phyloP scores from a whole-genome alignment of 164 flowering plant species.

The Umbilicus rupestris region DNA sequence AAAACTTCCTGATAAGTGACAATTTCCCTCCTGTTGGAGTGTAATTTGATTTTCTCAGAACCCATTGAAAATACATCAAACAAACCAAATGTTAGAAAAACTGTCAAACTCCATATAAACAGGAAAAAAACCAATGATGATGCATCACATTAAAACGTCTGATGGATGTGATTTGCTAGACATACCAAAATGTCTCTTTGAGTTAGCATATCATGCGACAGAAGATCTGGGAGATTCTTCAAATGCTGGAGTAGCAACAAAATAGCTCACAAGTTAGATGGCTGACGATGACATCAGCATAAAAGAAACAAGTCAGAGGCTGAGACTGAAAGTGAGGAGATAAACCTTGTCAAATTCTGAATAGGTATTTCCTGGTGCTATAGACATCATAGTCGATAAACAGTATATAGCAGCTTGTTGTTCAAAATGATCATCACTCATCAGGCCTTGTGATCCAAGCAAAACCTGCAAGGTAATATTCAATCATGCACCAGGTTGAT shows the following conservation, averaged over 20 bases:
- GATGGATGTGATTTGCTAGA: not conserved
- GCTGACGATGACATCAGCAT: conserved; percentile 9
- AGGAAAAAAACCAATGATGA: not conserved
- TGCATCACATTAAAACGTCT: not conserved
- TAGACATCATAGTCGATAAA: conserved; percentile 76
- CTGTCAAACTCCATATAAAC: not conserved
- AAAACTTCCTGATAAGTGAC: not conserved
- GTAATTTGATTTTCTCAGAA: not conserved
- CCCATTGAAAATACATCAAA: not conserved
- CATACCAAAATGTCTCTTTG: conserved; percentile 75
- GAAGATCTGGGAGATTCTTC: conserved; percentile 48
- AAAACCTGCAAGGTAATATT: conserved; percentile 39
- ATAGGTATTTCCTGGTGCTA: conserved; percentile 64
- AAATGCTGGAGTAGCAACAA: conserved; percentile 45
- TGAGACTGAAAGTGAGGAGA: not conserved
- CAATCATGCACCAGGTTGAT: not conserved
- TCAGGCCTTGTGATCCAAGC: conserved; percentile 59
- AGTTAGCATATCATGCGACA: conserved; percentile 64
- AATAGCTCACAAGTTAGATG: conserved; percentile 6
- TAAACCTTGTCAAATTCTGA: conserved; percentile 73
- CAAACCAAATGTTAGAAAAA: not conserved
- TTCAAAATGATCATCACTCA: conserved; percentile 51
- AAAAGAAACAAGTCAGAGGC: not conserved
- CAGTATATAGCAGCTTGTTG: conserved; percentile 69
- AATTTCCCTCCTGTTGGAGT: not conserved